A percentile compares a stretch with the other conserved stretches of the same genome.
Evolutionary conservation across 495 filamentous ascomycete genomes (phyloP).

Genomic region (Delitschia confertaspora): DNA sequence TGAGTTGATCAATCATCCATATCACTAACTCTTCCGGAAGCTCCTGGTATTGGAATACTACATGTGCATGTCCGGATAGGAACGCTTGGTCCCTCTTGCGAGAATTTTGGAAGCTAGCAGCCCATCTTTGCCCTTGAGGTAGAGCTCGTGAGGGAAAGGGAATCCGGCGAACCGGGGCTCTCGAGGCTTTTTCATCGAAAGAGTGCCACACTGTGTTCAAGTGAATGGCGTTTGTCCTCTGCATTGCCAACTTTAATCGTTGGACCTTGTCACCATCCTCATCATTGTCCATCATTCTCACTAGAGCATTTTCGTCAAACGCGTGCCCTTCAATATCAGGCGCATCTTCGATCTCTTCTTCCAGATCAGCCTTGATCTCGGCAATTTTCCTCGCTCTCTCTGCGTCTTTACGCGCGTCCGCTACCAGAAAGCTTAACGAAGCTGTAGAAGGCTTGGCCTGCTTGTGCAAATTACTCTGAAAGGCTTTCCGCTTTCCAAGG

Average conservation of each 20-base stretch:
- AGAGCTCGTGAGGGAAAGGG: conserved; percentile 15
- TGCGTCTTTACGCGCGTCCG: conserved; percentile 49
- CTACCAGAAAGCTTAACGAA: conserved; percentile 57
- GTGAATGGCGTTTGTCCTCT: conserved; percentile 63
- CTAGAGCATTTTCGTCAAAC: conserved; percentile 28
- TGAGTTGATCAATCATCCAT: conserved; percentile 60
- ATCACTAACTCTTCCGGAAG: conserved; percentile 62
- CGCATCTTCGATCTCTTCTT: conserved; percentile 30
- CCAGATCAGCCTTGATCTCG: conserved; percentile 41
- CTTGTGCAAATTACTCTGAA: neutral
- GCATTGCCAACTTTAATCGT: conserved; percentile 60
- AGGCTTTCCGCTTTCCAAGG: neutral
- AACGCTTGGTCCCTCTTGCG: conserved; percentile 52
- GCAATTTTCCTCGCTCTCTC: conserved; percentile 50
- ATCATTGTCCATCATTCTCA: conserved; percentile 40
- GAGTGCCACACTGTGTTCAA: conserved; percentile 58
- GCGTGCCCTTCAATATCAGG: conserved; percentile 23
- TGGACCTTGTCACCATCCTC: conserved; percentile 41
- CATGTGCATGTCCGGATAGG: conserved; percentile 57
- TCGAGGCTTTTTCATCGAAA: conserved; percentile 42
- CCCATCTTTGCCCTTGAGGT: conserved; percentile 11
- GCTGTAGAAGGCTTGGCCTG: conserved; percentile 16
- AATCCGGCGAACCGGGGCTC: neutral
- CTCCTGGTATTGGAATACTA: conserved; percentile 43
- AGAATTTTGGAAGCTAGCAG: conserved; percentile 39